These are phyloP conservation scores for Globisporangium carolinianum DNA, from an alignment of 352 stramenopile species.

Conservation along the genomic window DNA sequence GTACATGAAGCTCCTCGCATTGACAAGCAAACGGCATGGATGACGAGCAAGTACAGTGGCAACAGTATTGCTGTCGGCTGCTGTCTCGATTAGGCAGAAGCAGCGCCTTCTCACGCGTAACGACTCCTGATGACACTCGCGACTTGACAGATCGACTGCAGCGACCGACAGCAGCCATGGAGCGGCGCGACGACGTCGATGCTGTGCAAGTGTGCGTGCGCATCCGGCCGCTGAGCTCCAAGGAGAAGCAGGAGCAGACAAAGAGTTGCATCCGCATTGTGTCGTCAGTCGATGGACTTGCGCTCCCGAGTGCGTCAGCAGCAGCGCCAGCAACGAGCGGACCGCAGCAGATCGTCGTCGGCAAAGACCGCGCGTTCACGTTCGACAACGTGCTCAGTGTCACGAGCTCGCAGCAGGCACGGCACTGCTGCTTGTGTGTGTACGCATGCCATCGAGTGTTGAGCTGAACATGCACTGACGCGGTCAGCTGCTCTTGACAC, in stretches of 20 bases:
- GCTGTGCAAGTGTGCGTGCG: slow-evolving; percentile 72
- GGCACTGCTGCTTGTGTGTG: background rate
- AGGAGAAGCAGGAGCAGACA: slow-evolving; percentile 59
- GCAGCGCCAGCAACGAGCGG: slow-evolving; percentile 2
- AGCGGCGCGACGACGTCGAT: slow-evolving; percentile 36
- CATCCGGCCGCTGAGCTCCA: slow-evolving; percentile 54
- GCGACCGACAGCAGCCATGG: too few species aligned
- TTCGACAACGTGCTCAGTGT: slow-evolving; percentile 86
- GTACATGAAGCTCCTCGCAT: background rate
- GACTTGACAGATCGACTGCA: background rate
- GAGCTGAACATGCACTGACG: too few species aligned
- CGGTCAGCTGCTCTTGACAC: too few species aligned
- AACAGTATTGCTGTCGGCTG: too few species aligned
- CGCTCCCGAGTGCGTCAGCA: slow-evolving; percentile 18
- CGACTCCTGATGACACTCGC: background rate
- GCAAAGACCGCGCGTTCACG: slow-evolving; percentile 82
- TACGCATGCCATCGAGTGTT: too few species aligned
- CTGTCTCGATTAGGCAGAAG: background rate
- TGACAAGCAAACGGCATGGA: background rate
- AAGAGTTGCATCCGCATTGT: slow-evolving; percentile 73
- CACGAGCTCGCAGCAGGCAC: slow-evolving; percentile 57
- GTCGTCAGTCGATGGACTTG: slow-evolving; percentile 26
- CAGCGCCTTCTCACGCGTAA: background rate
- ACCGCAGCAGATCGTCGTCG: slow-evolving; percentile 71
- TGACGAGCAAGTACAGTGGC: background rate